Evolutionary conservation across 768 basidiomycete species (phyloP), one percentile per base, ranked within the genome.

Genomic region (Kockovaella imperatae): DNA sequence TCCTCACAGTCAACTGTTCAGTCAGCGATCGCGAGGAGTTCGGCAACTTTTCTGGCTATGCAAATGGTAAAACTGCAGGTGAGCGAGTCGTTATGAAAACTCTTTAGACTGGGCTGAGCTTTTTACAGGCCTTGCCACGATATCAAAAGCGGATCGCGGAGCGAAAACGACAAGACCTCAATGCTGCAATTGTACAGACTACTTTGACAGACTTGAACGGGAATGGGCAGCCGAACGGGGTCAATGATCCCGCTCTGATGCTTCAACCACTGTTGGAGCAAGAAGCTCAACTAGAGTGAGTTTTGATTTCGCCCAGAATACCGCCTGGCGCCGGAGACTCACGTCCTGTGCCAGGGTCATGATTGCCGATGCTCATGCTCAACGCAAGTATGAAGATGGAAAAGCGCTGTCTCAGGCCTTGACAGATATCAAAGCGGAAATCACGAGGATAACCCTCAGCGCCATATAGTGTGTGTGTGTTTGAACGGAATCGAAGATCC

Each of bases 381-480:
- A 84, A 57, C 77, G 93, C 35, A 97, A 97, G 72, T 96, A 97
- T 55, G 93, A 97, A 70, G 95, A 99, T 64, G 85, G 84, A 13
- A 84, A 84, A 70, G 84, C 84, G 3, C 74, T 99, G 53, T 83
- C 86, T 65, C 68, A 73, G 26, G 91, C 84, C 68, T 69, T 96
- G 42, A 76, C 74, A 38, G 93, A 97, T 74, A 87, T 99, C 47
- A 76, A 83, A 55, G 75, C 64, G 11, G 91, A 93, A 75, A 90
- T 96, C 42, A 81, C 82, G 54, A 80, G 77, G 62, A 75, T 90
- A 15, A 62, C 60, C 5, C 18, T 42, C 13, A n/a, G 54, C 29
- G 54, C 50, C n/a, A n/a, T n/a, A n/a, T n/a, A n/a, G n/a, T n/a
- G n/a, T n/a, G n/a, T n/a, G n/a, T n/a, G n/a, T n/a, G n/a, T n/a